A percentile compares a stretch with the other conserved stretches of the same genome.
Conservation (phyloP, 2,329 filamentous ascomycete genomes). For the Clonostachys byssicola region DNA sequence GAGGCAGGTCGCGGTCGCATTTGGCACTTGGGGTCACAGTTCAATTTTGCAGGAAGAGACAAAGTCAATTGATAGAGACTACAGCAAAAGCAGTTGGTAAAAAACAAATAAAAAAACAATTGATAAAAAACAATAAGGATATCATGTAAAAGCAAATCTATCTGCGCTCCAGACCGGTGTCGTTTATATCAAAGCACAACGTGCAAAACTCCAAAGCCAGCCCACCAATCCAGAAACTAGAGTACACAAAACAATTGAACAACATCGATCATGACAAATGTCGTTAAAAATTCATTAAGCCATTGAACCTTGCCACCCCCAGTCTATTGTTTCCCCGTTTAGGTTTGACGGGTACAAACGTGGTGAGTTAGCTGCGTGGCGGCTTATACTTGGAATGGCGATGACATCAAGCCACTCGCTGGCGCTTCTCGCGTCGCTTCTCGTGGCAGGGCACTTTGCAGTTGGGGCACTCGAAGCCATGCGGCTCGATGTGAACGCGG, state of each 20-base stretch:
- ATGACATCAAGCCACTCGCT: not conserved
- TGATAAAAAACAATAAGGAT: not conserved
- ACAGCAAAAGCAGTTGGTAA: not conserved
- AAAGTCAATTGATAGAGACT: too few species aligned
- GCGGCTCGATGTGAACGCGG: constrained; percentile 32
- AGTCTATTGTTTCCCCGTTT: not conserved
- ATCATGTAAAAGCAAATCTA: not conserved
- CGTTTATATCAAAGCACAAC: too few species aligned
- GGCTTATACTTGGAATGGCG: not conserved
- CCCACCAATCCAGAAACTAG: not conserved
- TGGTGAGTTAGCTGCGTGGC: too few species aligned
- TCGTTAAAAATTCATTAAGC: not conserved
- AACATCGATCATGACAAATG: not conserved
- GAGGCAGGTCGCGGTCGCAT: not conserved
- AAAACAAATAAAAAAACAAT: not conserved
- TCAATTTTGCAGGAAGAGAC: too few species aligned
- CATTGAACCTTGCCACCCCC: not conserved
- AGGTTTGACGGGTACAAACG: too few species aligned
- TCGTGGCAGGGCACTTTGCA: constrained; percentile 28
- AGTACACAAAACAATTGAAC: not conserved
- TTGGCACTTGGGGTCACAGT: not conserved
- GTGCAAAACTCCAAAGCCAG: not conserved
- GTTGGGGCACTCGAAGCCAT: constrained; percentile 37
- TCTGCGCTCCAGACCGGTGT: too few species aligned
- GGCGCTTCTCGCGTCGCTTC: constrained; percentile 1